phyloP scores from a whole-genome alignment of 2,329 filamentous ascomycete genomes.

The Colletotrichum camelliae region DNA sequence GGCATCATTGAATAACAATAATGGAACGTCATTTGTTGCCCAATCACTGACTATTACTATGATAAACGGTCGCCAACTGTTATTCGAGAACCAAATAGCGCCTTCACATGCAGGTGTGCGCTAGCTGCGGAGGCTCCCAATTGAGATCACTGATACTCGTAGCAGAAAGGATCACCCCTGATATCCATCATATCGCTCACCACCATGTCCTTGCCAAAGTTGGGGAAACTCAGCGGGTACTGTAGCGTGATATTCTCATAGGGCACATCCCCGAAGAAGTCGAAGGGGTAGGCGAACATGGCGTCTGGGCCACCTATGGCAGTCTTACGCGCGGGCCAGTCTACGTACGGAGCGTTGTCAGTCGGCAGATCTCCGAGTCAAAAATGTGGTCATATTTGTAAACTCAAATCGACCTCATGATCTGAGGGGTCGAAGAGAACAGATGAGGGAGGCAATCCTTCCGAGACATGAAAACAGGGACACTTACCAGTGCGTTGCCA shows the following conservation, averaged over 20 bases:
- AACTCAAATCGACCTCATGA: background rate
- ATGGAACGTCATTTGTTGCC: too few relatives aligned
- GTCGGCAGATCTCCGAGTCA: background rate
- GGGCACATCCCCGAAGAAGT: background rate
- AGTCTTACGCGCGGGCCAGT: background rate
- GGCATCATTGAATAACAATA: too few relatives aligned
- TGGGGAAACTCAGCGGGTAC: background rate
- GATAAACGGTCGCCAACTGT: background rate
- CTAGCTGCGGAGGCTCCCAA: background rate
- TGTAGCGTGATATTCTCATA: background rate
- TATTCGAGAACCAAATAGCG: background rate
- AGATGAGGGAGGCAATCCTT: background rate
- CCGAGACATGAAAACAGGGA: background rate
- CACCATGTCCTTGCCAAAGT: background rate
- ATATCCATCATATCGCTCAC: slow-evolving; percentile 33
- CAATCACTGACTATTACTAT: background rate
- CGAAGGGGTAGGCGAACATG: background rate
- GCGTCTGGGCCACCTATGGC: background rate
- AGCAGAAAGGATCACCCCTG: slow-evolving; percentile 23
- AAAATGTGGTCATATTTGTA: fast-evolving
- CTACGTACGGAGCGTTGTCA: background rate
- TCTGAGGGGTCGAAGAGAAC: background rate
- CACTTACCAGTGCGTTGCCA: background rate
- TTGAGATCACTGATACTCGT: slow-evolving; percentile 23
- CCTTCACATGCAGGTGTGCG: background rate